Conservation (phyloP, 1,284 basidiomycete species). For the Moniliophthora roreri region DNA sequence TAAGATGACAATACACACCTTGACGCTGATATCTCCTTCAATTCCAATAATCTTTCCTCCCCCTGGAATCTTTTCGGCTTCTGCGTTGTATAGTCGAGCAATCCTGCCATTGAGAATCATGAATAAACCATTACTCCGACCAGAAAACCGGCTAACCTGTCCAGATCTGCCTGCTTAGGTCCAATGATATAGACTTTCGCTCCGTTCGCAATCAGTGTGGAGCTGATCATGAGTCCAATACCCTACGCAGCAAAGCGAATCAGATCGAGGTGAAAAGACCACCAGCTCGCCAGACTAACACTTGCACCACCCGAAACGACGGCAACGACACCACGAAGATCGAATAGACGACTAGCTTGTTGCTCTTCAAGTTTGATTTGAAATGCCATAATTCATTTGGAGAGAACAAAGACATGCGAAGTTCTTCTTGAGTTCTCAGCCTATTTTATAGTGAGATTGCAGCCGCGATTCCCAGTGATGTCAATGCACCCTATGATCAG, state of each 20-base stretch:
- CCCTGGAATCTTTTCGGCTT: conserved; percentile 27
- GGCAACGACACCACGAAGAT: conserved; percentile 44
- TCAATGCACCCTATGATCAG: too few relatives aligned
- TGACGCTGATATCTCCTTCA: conserved; percentile 44
- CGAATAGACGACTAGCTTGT: conserved; percentile 39
- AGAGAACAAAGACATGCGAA: too few relatives aligned
- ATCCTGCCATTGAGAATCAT: conserved; percentile 25
- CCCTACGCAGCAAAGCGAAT: conserved; percentile 29
- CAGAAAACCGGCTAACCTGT: conserved; percentile 23
- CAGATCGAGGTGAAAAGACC: neutral
- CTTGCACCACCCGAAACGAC: conserved; percentile 50
- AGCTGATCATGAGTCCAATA: conserved; percentile 48
- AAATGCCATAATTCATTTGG: neutral
- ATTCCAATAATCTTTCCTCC: conserved; percentile 41
- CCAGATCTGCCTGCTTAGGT: conserved; percentile 42
- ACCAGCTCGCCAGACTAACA: conserved; percentile 27
- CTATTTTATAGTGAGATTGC: too few relatives aligned
- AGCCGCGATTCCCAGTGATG: too few relatives aligned
- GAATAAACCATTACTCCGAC: neutral
- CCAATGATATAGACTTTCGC: conserved; percentile 51
- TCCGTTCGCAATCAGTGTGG: conserved; percentile 47
- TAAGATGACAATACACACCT: conserved; percentile 27
- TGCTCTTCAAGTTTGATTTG: conserved; percentile 9
- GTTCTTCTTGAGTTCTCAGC: too few relatives aligned
- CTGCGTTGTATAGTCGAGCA: conserved; percentile 39